Evolutionary conservation across 805 yeast genomes (phyloP), one percentile per base, ranked within the genome.

Genomic region (Tetrapisispora namnaoensis): DNA sequence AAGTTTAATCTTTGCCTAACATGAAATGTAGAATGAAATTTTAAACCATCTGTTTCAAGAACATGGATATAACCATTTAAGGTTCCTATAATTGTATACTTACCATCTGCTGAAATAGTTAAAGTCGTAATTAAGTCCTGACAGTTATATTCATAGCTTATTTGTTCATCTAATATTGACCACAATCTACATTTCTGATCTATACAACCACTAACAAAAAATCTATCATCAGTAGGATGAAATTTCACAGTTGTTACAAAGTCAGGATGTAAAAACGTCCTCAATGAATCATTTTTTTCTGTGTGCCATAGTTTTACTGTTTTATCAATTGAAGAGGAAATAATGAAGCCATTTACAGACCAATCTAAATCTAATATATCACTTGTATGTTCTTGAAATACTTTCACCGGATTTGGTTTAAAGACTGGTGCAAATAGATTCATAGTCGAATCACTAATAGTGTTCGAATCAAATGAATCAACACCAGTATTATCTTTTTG

Each of bases 291-390:
- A 1, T 66, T 68, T 44, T 90, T 73, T 37, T 85, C 86, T 13
- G 83, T 76, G 63, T 90, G 95, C 96, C 97, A 90, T 43, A 90
- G 68, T 53, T 78, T 77, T 2, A 81, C 95, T 0, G 95, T 83
- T 53, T 78, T 76, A 66, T 90, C 98, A 83, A 86, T 84, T 1
- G 95, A 84, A 3, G 93, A 82, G 0, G 93, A 74, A 1, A 88
- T 62, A 30, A 91, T 62, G 56, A 90, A 90, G 61, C 83, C 83
- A 66, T 88, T 89, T 56, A 82, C 83, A 46, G 95, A 83, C 97
- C 97, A 90, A 57, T 86, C 86, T 34, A 90, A 60, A 11, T 85
- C 78, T n/a, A 87, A 63, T 16, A 91, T 74, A 50, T 87, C 84
- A 42, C 76, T 77, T 0, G 76, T 65, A 64, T 91, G 97, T 17